Base-by-base conservation (phyloP, 768 basidiomycete species). In the Trametes gibbosa region DNA sequence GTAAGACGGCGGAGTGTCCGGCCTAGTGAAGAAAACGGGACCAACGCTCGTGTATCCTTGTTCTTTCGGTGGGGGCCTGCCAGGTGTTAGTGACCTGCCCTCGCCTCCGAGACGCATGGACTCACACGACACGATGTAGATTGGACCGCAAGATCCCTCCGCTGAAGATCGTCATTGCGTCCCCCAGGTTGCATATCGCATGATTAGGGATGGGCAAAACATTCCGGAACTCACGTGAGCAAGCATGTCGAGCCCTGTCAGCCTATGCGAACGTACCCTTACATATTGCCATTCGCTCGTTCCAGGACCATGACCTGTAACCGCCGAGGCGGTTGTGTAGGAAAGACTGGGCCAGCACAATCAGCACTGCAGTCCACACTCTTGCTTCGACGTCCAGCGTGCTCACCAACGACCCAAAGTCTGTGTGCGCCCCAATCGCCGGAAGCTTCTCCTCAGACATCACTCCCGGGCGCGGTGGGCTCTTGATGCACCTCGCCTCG, bases 1-100 rank as follows among this genome's bases (percentile, higher is more conserved):
- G 77, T 8, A 88, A 79, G 1, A 77, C 57, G 37, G 79, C 72
- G 1, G 76, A 75, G 66, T 86, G 79, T 7, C 80, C 81, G 0
- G 86, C 21, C 88, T 77, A 0, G 80, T 83, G 72, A 89, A 88
- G 71, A 81, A 89, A 0, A 86, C 86, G 72, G 5, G 87, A 89
- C 81, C 84, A 88, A 9, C 87, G 77, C 34, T 81, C 81, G 29
- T 76, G 7, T 74, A 68, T 1, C 73, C 72, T 69, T 90, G 88
- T 3, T 70, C 62, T 7, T 83, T 81, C 0, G 87, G 87, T 0
- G 88, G 83, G 10, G 85, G 80, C 0, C 66, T 69, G 42, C 32
- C 39, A 25, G 10, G 45, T 51, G 10, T n/a, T 21, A 43, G 34
- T 41, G 12, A 43, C 13, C 19, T 12, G 3, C 23, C 32, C 35